phyloP scores from a whole-genome alignment of 352 stramenopile species.

The Pythium pyrilobum region DNA sequence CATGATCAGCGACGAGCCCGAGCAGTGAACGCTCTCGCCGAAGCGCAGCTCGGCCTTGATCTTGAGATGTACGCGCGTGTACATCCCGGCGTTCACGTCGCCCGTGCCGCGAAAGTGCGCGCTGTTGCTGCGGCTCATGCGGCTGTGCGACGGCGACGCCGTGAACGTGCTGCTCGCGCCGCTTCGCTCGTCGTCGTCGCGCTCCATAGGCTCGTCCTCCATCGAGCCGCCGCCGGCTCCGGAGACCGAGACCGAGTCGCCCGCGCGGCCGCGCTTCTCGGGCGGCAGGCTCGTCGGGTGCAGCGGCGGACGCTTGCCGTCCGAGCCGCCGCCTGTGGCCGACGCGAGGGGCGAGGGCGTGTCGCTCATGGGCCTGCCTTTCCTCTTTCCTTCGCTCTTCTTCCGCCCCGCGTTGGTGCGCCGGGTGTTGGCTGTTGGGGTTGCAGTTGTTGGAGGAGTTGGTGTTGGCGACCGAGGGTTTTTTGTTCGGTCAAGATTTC shows the following conservation, averaged over 20 bases:
- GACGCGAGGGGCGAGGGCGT: neutral
- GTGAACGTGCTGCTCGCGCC: conserved; percentile 5
- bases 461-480: conserved; percentile 7
- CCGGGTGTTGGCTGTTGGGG: neutral
- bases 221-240: neutral
- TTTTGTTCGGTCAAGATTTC: conserved; percentile 11
- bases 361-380: conserved; percentile 3
- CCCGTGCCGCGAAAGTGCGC: conserved; percentile 22
- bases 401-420: neutral
- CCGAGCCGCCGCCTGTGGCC: neutral
- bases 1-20: conserved; percentile 80
- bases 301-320: conserved; percentile 45
- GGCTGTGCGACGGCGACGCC: conserved; percentile 10
- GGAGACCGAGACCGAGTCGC: too few relatives aligned
- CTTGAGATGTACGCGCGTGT: conserved; percentile 73
- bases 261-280: conserved; percentile 36
- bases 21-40: conserved; percentile 75
- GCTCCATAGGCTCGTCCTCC: conserved; percentile 14
- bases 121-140: conserved; percentile 8
- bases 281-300: conserved; percentile 33
- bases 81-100: conserved; percentile 79
- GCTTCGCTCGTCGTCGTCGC: conserved; percentile 18
- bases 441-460: conserved; percentile 9
- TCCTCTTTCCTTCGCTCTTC: neutral
- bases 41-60: conserved; percentile 65